phyloP scores from a whole-genome alignment of 148 eudicot genomes.

The Fallopia convolvulus region DNA sequence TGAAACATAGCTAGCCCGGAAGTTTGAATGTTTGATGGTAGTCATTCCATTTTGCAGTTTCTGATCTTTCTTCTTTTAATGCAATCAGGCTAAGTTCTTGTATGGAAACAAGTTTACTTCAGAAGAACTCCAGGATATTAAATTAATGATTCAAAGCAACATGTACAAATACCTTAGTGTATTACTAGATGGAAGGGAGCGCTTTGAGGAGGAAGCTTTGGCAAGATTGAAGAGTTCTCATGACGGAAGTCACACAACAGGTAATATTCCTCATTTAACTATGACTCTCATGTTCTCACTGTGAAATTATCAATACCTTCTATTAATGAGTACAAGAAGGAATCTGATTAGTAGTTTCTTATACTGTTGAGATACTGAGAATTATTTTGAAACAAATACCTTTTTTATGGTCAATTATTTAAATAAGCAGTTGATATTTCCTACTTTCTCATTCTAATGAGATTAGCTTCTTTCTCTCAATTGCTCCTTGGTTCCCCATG shows the following conservation, averaged over 20 bases:
- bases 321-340: background rate
- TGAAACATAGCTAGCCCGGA: background rate
- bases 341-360: background rate
- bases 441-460: background rate
- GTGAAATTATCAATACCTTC: background rate
- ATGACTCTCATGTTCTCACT: background rate
- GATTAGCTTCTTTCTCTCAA: background rate
- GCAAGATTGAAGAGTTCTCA: conserved; percentile 24
- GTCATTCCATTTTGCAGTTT: background rate
- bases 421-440: background rate
- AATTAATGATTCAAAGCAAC: conserved; percentile 95
- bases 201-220: conserved; percentile 80
- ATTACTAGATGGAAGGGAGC: conserved; percentile 89
- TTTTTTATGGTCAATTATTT: background rate
- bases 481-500: background rate
- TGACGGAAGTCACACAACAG: conserved; percentile 13
- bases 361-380: background rate
- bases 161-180: conserved; percentile 84
- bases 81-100: conserved; percentile 74
- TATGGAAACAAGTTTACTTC: conserved; percentile 70
- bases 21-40: background rate
- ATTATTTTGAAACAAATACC: background rate
- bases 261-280: background rate
- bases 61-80: background rate
- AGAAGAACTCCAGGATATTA: conserved; percentile 82